Conservation (phyloP, 2,329 filamentous ascomycete genomes). For the Neofusicoccum sp. region DNA sequence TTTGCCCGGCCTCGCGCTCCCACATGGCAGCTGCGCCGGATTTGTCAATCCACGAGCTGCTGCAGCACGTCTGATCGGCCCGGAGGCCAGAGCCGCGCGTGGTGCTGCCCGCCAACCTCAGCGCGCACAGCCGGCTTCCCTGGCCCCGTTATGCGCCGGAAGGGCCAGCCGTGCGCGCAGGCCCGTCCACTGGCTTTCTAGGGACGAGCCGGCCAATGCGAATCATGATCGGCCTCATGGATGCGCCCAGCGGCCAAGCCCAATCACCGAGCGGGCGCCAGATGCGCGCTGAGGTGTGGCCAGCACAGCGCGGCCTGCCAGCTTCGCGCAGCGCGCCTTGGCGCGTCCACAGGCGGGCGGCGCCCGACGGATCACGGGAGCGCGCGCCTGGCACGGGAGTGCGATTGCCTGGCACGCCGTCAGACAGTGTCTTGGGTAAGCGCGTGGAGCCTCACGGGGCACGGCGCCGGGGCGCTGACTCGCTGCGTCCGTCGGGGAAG, state of each 20-base stretch:
- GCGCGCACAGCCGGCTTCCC: too few relatives aligned
- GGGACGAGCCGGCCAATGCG: slow-evolving; percentile 17
- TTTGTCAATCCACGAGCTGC: slow-evolving; percentile 10
- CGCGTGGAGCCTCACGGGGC: slow-evolving; percentile 6
- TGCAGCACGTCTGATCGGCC: slow-evolving; percentile 8
- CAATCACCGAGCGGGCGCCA: slow-evolving; percentile 16
- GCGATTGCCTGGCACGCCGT: slow-evolving; percentile 5
- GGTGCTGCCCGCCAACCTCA: background rate
- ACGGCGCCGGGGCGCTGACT: slow-evolving; percentile 4
- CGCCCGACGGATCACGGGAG: background rate
- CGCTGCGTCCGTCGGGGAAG: slow-evolving; percentile 9
- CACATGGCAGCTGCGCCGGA: slow-evolving; percentile 2
- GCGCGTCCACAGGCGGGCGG: background rate
- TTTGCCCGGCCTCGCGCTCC: background rate
- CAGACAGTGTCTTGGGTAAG: background rate
- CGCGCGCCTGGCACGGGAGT: background rate
- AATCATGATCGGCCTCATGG: slow-evolving; percentile 19
- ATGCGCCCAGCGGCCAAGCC: slow-evolving; percentile 7
- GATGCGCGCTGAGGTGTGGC: slow-evolving; percentile 11
- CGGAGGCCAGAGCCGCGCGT: slow-evolving; percentile 2
- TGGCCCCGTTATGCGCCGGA: slow-evolving; percentile 10
- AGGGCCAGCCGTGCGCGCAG: background rate
- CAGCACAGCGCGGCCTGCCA: background rate
- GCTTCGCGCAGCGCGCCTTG: slow-evolving; percentile 3
- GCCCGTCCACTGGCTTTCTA: slow-evolving; percentile 12